Evolutionary conservation across 192 early-diverging fungal species (phyloP).

Genomic region (Lobosporangium transversale): DNA sequence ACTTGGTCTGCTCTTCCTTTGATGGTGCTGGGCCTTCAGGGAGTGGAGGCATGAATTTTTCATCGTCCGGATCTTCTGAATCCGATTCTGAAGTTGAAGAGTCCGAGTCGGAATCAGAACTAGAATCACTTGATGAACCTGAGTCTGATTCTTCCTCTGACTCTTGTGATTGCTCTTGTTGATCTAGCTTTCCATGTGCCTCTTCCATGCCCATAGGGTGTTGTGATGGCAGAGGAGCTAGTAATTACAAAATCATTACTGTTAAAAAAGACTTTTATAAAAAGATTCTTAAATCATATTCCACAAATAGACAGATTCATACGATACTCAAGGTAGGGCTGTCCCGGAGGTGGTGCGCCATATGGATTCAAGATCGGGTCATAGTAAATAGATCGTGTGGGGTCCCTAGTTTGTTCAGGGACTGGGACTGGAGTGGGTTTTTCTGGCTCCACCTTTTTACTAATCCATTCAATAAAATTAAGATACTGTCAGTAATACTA

Average conservation of each 20-base stretch:
- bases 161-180: slow-evolving; percentile 10
- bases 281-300: no score
- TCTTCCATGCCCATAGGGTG: slow-evolving; percentile 7
- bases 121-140: slow-evolving; percentile 7
- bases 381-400: slow-evolving; percentile 48
- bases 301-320: no score
- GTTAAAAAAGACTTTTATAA: no score
- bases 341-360: slow-evolving; percentile 48
- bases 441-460: slow-evolving; percentile 30
- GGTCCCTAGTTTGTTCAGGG: slow-evolving; percentile 33
- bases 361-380: slow-evolving; percentile 50
- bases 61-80: slow-evolving; percentile 25
- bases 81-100: slow-evolving; percentile 28
- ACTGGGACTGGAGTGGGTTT: slow-evolving; percentile 31
- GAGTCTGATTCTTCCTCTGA: slow-evolving; percentile 18
- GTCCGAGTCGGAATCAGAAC: slow-evolving; percentile 32
- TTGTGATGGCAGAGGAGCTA: slow-evolving; percentile 26
- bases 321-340: slow-evolving; percentile 50
- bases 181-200: slow-evolving; percentile 3
- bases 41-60: slow-evolving; percentile 37
- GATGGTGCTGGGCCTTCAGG: slow-evolving; percentile 35
- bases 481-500: neutral
- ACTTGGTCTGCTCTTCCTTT: slow-evolving; percentile 20
- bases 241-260: no score
- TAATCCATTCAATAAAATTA: slow-evolving; percentile 1